phyloP scores from a whole-genome alignment of 768 basidiomycete genomes.

The Cystobasidium ongulense region DNA sequence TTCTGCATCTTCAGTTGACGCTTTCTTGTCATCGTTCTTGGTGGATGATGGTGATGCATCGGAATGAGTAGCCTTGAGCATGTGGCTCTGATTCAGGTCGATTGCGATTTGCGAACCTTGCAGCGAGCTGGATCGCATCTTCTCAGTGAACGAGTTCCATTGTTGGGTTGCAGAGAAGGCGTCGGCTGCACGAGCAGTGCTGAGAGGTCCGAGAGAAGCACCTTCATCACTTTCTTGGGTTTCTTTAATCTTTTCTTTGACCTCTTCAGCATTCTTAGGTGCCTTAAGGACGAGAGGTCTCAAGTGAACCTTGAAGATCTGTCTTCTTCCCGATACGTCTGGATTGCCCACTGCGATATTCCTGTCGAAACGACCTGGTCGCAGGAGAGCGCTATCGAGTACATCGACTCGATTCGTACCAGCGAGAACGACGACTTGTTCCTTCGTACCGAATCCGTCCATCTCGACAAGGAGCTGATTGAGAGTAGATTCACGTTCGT shows the following conservation, averaged over 20 bases:
- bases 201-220: background rate
- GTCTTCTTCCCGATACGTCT: conserved; percentile 83
- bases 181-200: conserved; percentile 4
- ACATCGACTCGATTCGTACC: conserved; percentile 97
- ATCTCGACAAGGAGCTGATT: conserved; percentile 98
- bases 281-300: conserved; percentile 38
- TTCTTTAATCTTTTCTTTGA: background rate
- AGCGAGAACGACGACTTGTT: conserved; percentile 90
- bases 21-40: conserved; percentile 13
- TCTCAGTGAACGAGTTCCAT: conserved; percentile 6
- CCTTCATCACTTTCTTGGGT: background rate
- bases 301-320: conserved; percentile 90
- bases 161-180: background rate
- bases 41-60: conserved; percentile 2
- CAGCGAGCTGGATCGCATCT: background rate
- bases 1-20: conserved; percentile 35
- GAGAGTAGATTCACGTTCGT: conserved; percentile 92
- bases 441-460: conserved; percentile 97
- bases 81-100: conserved; percentile 13
- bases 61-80: conserved; percentile 1
- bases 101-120: conserved; percentile 1
- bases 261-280: background rate
- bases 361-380: conserved; percentile 94
- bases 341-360: conserved; percentile 93
- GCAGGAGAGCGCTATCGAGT: conserved; percentile 86